Base-by-base conservation (phyloP, 441 rosid species). In the Capsella rubella region DNA sequence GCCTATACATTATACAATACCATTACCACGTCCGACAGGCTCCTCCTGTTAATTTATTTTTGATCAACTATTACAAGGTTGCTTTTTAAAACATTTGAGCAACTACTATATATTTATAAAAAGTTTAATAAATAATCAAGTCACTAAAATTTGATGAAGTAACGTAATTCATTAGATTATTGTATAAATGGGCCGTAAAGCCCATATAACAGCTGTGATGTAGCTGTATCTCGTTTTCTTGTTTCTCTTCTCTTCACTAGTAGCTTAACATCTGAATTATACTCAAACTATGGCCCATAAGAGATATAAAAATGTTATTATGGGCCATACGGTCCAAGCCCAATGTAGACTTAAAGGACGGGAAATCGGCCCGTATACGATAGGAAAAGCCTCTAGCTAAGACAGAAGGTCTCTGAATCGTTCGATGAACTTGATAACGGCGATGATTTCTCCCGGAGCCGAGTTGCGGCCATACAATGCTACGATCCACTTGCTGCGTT, bases 391-490 rank as follows among this genome's bases (percentile, higher is more conserved):
- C 73, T 78, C 81, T 72, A 0, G 0, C 0, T 16, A 4, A 46
- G 0, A 0, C 27, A 28, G 65, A 67, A 27, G 16, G 53, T 59
- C 25, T 21, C 4, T 16, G 11, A 8, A 46, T 21, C 45, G 15
- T 15, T 0, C 54, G 4, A 40, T 16, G 56, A 65, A 71, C 28
- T 45, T 62, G 64, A 72, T 66, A 72, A 78, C 81, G 78, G 60
- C 78, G 77, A 39, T 37, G 74, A 61, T 61, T 35, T 15, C 28
- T 37, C 45, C 74, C 77, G 81, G 81, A 72, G 78, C 54, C 2
- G 42, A 15, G 21, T n/a, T 25, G n/a, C 68, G 76, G 64, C 57
- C 51, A 71, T n/a, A 76, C 64, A 37, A 71, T 78, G 81, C 72
- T 78, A 61, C 53, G 8, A 28, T 61, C 15, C 14, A 72, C 5